Base-by-base conservation (phyloP, 306 rosid species). In the Cicer pinnatifidum region DNA sequence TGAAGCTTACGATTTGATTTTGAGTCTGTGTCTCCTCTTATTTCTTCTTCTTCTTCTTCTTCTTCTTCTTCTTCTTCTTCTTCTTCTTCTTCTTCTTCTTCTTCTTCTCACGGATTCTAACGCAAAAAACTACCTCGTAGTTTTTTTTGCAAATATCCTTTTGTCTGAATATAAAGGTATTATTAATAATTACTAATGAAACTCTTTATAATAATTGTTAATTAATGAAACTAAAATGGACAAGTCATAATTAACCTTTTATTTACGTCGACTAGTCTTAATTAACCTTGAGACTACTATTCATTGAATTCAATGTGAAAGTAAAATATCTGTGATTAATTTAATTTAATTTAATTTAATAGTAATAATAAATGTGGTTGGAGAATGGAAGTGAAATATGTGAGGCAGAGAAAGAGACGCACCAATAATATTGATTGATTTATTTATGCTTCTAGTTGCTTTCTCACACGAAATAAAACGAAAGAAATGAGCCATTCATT, bases 21-120 rank as follows among this genome's bases (percentile, higher is more conserved):
- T 63, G 53, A 59, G 86, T 66, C 86, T 80, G 83, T 67, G 81
- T 69, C 84, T 70, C 83, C 86, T 72, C 84, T 72, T 28, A 28
- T 75, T 56, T 35, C 38, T 9, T 12, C 76, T 74, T 78, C 58
- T 17, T 75, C 58, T 17, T 75, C 19, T 67, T 23, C 48, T 9
- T 44, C n/a, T 75, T 35, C 38, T 9, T 12, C 76, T 74, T 78
- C 58, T 17, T 75, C n/a, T 56, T 35, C 38, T 9, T 12, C 76
- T 74, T 78, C 58, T 17, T 75, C n/a, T 56, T 35, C 38, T 9
- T 12, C 76, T 74, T 78, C 58, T 17, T 75, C 58, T 17, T 75
- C 19, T 67, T 23, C 48, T 9, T 44, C n/a, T 75, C 71, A 63
- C 63, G 11, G 81, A 79, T 71, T 76, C 82, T 40, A 61, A 77